Percentiles rank a stretch among this genome's conserved stretches.
Conservation (phyloP, 2,329 filamentous ascomycete genomes). For the Neonectria sp. region DNA sequence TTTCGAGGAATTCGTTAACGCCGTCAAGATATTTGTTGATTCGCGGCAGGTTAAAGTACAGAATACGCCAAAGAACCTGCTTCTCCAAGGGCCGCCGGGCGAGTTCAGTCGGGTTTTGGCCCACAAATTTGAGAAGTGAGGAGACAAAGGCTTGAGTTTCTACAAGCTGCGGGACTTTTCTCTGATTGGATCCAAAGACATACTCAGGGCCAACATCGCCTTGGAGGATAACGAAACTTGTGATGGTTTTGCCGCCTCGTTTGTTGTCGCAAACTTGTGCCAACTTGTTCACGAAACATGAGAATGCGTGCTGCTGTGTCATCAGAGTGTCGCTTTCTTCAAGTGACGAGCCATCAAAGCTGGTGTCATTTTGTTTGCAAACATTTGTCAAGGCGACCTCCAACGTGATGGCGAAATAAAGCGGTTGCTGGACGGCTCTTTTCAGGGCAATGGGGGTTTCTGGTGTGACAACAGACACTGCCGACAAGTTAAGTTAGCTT, state of each 20-base stretch:
- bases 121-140: conserved; percentile 22
- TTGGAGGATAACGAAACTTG: conserved; percentile 19
- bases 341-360: too few species aligned
- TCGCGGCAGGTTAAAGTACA: conserved; percentile 16
- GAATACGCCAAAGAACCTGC: conserved; percentile 25
- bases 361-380: too few species aligned
- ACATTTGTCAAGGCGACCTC: too few species aligned
- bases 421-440: too few species aligned
- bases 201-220: conserved; percentile 21
- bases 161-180: conserved; percentile 21
- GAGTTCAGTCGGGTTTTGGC: conserved; percentile 23
- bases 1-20: not conserved
- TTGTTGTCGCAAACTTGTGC: conserved; percentile 32
- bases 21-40: not conserved
- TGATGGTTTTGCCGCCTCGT: conserved; percentile 28
- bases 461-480: too few species aligned
- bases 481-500: too few species aligned
- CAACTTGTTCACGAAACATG: conserved; percentile 32
- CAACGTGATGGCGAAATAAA: too few species aligned
- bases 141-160: conserved; percentile 19
- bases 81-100: conserved; percentile 17
- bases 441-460: too few species aligned
- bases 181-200: conserved; percentile 30
- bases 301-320: conserved; percentile 6
- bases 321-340: too few species aligned